Evolutionary conservation across 148 eudicot species (phyloP).

Genomic region (Beta vulgaris): DNA sequence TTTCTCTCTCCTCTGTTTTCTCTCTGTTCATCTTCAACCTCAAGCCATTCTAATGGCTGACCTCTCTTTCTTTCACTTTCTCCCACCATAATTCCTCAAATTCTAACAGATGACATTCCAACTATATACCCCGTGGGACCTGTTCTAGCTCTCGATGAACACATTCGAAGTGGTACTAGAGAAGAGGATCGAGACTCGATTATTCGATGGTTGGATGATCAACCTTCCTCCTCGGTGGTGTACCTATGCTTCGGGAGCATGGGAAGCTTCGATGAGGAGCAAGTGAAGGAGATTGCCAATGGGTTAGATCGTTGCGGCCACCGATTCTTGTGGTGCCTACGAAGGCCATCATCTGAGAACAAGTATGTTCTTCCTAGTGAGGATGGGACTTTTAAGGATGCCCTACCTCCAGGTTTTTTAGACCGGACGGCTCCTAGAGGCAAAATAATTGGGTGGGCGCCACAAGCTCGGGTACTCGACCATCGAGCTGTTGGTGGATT

Average conservation of each 20-base stretch:
- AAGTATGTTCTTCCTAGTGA: slow-evolving; percentile 14
- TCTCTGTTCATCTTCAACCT: too few species aligned
- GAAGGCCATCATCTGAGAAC: slow-evolving; percentile 13
- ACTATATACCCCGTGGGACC: slow-evolving; percentile 51
- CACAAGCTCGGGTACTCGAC: slow-evolving; percentile 36
- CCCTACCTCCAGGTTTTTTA: slow-evolving; percentile 42
- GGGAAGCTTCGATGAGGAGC: slow-evolving; percentile 39
- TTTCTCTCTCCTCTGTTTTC: too few species aligned
- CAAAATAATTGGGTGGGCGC: slow-evolving; percentile 39
- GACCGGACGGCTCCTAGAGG: slow-evolving; percentile 33
- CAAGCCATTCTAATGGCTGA: too few species aligned
- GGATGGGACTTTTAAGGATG: slow-evolving; percentile 5
- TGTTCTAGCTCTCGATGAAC: slow-evolving; percentile 21
- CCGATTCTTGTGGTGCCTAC: slow-evolving; percentile 43
- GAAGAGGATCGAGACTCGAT: slow-evolving; percentile 14
- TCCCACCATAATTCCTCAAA: background rate
- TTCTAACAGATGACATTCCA: slow-evolving; percentile 11
- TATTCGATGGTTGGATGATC: slow-evolving; percentile 46
- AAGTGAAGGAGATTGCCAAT: slow-evolving; percentile 48
- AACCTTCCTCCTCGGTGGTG: slow-evolving; percentile 45
- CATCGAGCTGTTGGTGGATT: slow-evolving; percentile 44
- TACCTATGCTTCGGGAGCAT: slow-evolving; percentile 61
- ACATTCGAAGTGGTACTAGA: background rate
- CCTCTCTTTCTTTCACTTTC: too few species aligned
- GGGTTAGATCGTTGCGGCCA: slow-evolving; percentile 42